A percentile compares a stretch with the other conserved stretches of the same genome.
Evolutionary conservation across 164 flowering plant species (phyloP).

Genomic region (Kalanchoe fedtschenkoi): DNA sequence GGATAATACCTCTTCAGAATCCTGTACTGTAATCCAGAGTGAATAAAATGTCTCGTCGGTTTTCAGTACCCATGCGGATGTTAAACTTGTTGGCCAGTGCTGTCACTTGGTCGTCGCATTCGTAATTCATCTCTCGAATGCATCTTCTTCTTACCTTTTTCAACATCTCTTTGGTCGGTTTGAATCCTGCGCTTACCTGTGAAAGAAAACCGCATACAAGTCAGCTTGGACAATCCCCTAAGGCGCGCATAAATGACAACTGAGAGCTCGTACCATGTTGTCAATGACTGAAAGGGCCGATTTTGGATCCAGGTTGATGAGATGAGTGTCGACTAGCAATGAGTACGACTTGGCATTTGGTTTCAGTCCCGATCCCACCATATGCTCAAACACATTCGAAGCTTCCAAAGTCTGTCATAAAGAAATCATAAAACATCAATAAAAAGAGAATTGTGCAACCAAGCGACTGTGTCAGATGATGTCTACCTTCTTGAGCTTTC

Average conservation of each 20-base stretch:
- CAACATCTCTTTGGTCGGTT: constrained; percentile 60
- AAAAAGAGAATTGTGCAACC: not conserved
- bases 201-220: too few relatives aligned
- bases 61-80: constrained; percentile 57
- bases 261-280: constrained; percentile 48
- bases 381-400: constrained; percentile 70
- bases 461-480: not conserved
- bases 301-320: constrained; percentile 62
- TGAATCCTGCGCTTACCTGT: constrained; percentile 66
- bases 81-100: constrained; percentile 36
- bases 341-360: constrained; percentile 76
- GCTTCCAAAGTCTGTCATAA: constrained; percentile 80
- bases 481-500: constrained; percentile 74
- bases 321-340: constrained; percentile 83
- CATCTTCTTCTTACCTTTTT: constrained; percentile 81
- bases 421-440: not conserved
- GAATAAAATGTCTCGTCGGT: constrained; percentile 24
- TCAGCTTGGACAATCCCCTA: too few relatives aligned
- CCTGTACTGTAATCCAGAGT: not conserved
- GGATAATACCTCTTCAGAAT: not conserved
- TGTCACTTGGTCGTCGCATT: constrained; percentile 42
- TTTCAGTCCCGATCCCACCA: constrained; percentile 55
- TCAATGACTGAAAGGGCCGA: constrained; percentile 64
- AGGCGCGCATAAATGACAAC: too few relatives aligned
- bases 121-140: constrained; percentile 60